Evolutionary conservation across 2,329 filamentous ascomycete species (phyloP).

Genomic region (Ceratocystis eucalypticola): DNA sequence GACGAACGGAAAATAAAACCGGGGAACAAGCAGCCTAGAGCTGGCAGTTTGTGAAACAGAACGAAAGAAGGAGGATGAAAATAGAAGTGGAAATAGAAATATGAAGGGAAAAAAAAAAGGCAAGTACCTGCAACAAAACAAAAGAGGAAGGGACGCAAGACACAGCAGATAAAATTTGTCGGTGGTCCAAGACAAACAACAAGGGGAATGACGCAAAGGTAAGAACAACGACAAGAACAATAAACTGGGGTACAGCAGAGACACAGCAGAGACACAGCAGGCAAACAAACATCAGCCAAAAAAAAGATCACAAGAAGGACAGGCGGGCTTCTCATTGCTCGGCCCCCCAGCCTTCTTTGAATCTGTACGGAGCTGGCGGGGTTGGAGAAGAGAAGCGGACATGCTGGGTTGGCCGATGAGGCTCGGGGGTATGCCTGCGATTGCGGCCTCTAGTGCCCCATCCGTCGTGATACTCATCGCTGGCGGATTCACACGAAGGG

Average conservation of each 20-base stretch:
- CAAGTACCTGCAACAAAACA: too few species aligned
- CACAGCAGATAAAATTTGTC: not conserved
- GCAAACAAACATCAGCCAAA: conserved; percentile 6
- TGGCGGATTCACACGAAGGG: too few species aligned
- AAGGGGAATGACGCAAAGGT: conserved; percentile 3
- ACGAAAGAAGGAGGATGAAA: not conserved
- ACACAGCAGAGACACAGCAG: not conserved
- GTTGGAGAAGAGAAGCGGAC: too few species aligned
- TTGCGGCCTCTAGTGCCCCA: too few species aligned
- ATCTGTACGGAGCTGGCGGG: not conserved
- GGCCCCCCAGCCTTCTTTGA: not conserved
- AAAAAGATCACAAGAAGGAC: not conserved
- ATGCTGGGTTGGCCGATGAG: too few species aligned
- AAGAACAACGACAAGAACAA: not conserved
- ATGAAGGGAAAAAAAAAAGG: not conserved
- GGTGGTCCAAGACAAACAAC: not conserved
- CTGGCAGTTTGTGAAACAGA: not conserved
- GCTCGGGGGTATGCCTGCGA: too few species aligned
- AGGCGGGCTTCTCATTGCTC: not conserved
- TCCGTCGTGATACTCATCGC: too few species aligned
- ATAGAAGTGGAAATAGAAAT: not conserved
- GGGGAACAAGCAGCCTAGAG: not conserved
- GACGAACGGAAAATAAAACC: not conserved
- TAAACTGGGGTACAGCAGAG: not conserved
- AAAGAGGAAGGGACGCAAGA: not conserved